Evolutionary conservation across 2,329 filamentous ascomycete genomes (phyloP).

Genomic region (Capronia coronata): DNA sequence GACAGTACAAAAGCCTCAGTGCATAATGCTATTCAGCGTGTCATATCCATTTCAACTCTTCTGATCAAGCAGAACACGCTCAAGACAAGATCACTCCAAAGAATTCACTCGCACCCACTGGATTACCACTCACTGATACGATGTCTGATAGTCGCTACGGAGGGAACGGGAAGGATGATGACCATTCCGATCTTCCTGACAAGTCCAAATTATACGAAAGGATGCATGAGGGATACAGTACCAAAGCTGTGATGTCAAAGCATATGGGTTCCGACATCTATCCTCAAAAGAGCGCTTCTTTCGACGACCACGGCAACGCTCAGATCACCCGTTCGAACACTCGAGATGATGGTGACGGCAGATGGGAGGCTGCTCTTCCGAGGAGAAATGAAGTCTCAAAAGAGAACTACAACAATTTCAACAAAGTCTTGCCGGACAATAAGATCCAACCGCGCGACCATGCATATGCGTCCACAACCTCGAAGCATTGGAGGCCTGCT

Average conservation of each 20-base stretch:
- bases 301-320: not conserved
- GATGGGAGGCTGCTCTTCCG: not conserved
- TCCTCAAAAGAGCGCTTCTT: not conserved
- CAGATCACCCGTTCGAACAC: not conserved
- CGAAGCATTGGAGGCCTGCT: not conserved
- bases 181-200: not conserved
- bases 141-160: not conserved
- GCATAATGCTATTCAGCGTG: not conserved
- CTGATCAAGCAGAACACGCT: not conserved
- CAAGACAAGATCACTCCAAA: not conserved
- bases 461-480: not conserved
- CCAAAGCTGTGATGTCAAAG: constrained; percentile 4
- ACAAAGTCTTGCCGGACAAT: not conserved
- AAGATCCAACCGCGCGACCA: constrained; percentile 2
- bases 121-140: not conserved
- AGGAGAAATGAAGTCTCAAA: not conserved
- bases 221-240: constrained; percentile 1
- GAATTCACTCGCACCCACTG: not conserved
- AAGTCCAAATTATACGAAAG: constrained; percentile 4
- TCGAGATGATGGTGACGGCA: not conserved
- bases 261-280: not conserved
- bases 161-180: not conserved
- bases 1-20: not conserved
- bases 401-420: constrained; percentile 6
- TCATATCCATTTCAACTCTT: not conserved